Percentiles rank a stretch among this genome's conserved stretches.
These are phyloP conservation scores for Elsinoe fawcettii DNA, from an alignment of 2,329 filamentous ascomycete species.

Conservation along the genomic window DNA sequence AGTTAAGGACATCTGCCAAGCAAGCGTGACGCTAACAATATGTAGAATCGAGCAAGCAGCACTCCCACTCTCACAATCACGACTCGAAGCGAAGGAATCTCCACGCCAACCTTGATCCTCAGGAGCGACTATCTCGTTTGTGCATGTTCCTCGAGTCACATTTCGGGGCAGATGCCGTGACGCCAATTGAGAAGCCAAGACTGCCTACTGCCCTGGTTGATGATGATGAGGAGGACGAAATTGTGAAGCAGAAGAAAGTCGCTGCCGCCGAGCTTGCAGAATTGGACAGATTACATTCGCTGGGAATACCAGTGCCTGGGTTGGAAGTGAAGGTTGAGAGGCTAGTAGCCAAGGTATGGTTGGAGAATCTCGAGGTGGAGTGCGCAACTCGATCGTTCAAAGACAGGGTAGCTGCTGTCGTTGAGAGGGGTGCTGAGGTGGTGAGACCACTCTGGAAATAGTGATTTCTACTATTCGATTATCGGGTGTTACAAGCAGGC, in stretches of 20 bases:
- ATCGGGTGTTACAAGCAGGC: background rate
- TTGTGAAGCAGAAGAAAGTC: constrained; percentile 47
- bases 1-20: constrained; percentile 26
- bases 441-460: constrained; percentile 19
- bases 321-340: constrained; percentile 82
- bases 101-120: constrained; percentile 61
- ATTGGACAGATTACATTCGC: constrained; percentile 66
- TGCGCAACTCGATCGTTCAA: constrained; percentile 65
- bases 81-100: constrained; percentile 53
- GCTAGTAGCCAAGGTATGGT: constrained; percentile 79
- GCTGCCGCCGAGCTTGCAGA: constrained; percentile 46
- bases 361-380: constrained; percentile 87
- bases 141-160: constrained; percentile 97
- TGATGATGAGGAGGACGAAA: constrained; percentile 37
- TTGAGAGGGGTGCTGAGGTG: constrained; percentile 74
- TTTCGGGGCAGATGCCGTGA: constrained; percentile 76
- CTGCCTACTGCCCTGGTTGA: constrained; percentile 33
- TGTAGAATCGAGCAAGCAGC: constrained; percentile 35
- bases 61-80: constrained; percentile 40
- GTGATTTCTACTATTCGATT: background rate
- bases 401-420: constrained; percentile 79
- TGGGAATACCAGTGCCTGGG: constrained; percentile 86
- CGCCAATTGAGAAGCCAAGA: constrained; percentile 63
- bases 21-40: constrained; percentile 16
- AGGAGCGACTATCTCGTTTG: constrained; percentile 74